Percentiles rank a stretch among this genome's conserved stretches.
Evolutionary conservation across 2,329 filamentous ascomycete genomes (phyloP).

Genomic region (Talaromyces funiculosus): DNA sequence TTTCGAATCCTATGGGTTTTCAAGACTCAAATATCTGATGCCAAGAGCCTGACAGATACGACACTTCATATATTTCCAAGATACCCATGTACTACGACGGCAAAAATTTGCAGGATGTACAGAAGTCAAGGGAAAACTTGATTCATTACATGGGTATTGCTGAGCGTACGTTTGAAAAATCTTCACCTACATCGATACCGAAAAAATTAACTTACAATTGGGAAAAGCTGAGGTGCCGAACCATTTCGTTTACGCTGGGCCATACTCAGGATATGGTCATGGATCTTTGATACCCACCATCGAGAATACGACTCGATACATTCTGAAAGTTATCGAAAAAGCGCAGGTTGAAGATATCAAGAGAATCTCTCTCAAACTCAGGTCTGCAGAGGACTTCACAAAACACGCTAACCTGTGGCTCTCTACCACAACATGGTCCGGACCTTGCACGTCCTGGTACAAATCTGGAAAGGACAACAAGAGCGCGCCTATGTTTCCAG

Average conservation of each 20-base stretch:
- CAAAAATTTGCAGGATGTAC: too few relatives aligned
- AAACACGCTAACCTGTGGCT: neutral
- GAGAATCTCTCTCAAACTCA: neutral
- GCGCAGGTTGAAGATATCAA: neutral
- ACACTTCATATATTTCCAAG: too few relatives aligned
- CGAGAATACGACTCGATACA: neutral
- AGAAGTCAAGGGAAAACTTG: too few relatives aligned
- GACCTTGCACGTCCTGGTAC: neutral
- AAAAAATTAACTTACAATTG: too few relatives aligned
- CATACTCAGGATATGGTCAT: neutral
- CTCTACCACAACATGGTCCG: neutral
- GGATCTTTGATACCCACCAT: neutral
- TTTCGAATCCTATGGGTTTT: neutral
- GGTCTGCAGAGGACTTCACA: neutral
- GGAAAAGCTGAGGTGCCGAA: too few relatives aligned
- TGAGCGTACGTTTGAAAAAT: too few relatives aligned
- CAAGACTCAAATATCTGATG: too few relatives aligned
- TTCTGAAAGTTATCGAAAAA: neutral
- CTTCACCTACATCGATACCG: too few relatives aligned
- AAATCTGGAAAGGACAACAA: constrained; percentile 4
- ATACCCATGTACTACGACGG: too few relatives aligned
- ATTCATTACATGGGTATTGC: too few relatives aligned
- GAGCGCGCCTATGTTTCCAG: constrained; percentile 19
- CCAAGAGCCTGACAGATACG: too few relatives aligned
- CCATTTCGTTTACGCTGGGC: too few relatives aligned